Conservation (phyloP, 2,329 filamentous ascomycete genomes). For the Periconia sp. region DNA sequence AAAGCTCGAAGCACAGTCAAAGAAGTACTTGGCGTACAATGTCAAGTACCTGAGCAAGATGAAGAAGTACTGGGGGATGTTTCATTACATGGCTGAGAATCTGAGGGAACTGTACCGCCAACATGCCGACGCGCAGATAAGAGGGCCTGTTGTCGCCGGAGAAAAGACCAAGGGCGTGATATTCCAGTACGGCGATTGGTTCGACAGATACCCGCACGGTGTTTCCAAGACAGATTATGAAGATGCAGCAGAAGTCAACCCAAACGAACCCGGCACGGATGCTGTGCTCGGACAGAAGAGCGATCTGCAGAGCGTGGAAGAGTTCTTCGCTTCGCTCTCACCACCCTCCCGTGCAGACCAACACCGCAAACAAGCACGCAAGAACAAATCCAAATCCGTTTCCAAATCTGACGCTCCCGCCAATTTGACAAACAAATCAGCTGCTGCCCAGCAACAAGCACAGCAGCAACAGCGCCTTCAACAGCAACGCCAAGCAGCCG, state of each 20-base stretch:
- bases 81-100: conserved; percentile 93
- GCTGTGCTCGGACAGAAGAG: conserved; percentile 86
- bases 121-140: conserved; percentile 77
- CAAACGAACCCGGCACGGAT: conserved; percentile 80
- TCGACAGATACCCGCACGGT: conserved; percentile 89
- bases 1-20: conserved; percentile 73
- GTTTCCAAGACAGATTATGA: conserved; percentile 83
- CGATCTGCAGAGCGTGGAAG: conserved; percentile 89
- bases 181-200: conserved; percentile 98
- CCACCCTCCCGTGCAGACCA: conserved; percentile 55
- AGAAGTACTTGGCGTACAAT: conserved; percentile 82
- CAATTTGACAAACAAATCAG: conserved; percentile 9
- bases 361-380: conserved; percentile 55
- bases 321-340: conserved; percentile 84
- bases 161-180: conserved; percentile 55
- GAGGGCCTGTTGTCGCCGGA: conserved; percentile 55
- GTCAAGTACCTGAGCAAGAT: conserved; percentile 90
- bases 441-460: conserved; percentile 8
- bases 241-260: conserved; percentile 67
- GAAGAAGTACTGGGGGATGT: conserved; percentile 99
- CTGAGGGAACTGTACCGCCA: conserved; percentile 84
- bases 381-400: conserved; percentile 41
- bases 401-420: conserved; percentile 28
- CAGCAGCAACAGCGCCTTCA: conserved; percentile 22
- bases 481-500: conserved; percentile 21